phyloP scores from a whole-genome alignment of 805 yeast species.

The Cyberlindnera mycetangii region DNA sequence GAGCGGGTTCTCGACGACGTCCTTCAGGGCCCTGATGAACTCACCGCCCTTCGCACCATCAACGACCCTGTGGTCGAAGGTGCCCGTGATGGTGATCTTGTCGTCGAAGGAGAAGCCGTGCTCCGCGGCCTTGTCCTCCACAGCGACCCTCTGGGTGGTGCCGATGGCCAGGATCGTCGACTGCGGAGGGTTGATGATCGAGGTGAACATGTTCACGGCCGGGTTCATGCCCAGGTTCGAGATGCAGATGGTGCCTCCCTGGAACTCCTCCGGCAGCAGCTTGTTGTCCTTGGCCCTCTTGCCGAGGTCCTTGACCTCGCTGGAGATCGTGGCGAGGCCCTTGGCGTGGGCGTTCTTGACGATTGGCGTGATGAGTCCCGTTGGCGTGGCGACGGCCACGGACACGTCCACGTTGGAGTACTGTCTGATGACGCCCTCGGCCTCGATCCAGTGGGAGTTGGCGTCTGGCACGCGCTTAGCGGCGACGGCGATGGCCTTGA shows the following conservation, averaged over 20 bases:
- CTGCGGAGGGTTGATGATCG: slow-evolving; percentile 98
- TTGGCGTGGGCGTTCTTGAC: slow-evolving; percentile 82
- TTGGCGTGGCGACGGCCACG: slow-evolving; percentile 97
- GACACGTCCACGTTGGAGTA: slow-evolving; percentile 91
- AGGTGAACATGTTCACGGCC: slow-evolving; percentile 90
- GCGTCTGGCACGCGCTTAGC: slow-evolving; percentile 87
- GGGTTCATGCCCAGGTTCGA: slow-evolving; percentile 98
- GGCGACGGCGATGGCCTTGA: slow-evolving; percentile 94
- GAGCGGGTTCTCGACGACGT: slow-evolving; percentile 91
- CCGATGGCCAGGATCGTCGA: slow-evolving; percentile 92
- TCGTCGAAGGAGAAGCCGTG: slow-evolving; percentile 92
- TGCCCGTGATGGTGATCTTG: slow-evolving; percentile 88
- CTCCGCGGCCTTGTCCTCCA: slow-evolving; percentile 87
- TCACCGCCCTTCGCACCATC: slow-evolving; percentile 99
- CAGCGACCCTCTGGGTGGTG: slow-evolving; percentile 87
- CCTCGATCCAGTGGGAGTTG: slow-evolving; percentile 90
- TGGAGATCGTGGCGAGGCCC: slow-evolving; percentile 82
- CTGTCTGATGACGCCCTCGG: slow-evolving; percentile 88
- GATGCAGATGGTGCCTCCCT: slow-evolving; percentile 98
- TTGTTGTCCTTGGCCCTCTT: slow-evolving; percentile 94
- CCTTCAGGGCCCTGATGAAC: slow-evolving; percentile 89
- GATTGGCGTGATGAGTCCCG: slow-evolving; percentile 96
- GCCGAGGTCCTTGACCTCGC: slow-evolving; percentile 86
- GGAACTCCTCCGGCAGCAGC: slow-evolving; percentile 94
- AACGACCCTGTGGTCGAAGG: slow-evolving; percentile 95